A percentile compares a stretch with the other conserved stretches of the same genome.
Evolutionary conservation across 1,284 basidiomycete genomes (phyloP).

Genomic region (Tausonia pullulans): DNA sequence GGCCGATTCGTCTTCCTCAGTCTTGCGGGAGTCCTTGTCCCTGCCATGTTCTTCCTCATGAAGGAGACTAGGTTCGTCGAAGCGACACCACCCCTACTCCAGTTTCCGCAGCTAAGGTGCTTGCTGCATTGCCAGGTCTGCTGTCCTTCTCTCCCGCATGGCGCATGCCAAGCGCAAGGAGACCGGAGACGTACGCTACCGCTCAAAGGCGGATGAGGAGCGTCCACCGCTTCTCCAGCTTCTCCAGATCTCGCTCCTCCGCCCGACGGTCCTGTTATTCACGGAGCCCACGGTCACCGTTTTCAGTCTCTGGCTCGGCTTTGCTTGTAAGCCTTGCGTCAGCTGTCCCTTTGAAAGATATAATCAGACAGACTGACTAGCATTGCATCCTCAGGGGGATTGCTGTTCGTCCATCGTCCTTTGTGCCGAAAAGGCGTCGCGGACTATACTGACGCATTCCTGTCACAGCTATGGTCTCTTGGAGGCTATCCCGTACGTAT

Average conservation of each 20-base stretch:
- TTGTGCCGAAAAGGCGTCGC: too few species aligned
- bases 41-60: constrained; percentile 26
- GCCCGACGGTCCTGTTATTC: constrained; percentile 44
- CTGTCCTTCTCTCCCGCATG: constrained; percentile 28
- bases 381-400: too few species aligned
- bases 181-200: constrained; percentile 29
- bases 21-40: constrained; percentile 26
- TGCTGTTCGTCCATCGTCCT: too few species aligned
- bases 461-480: constrained; percentile 42
- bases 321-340: constrained; percentile 16
- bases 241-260: constrained; percentile 22
- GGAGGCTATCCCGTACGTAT: constrained; percentile 54
- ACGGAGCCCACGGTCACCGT: constrained; percentile 66
- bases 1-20: constrained; percentile 68
- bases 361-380: neutral
- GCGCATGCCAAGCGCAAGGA: constrained; percentile 28
- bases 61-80: constrained; percentile 26
- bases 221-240: constrained; percentile 26
- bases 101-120: too few species aligned
- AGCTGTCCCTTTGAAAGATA: constrained; percentile 1
- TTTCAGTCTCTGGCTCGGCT: constrained; percentile 64
- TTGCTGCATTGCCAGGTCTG: constrained; percentile 3
- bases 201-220: constrained; percentile 31
- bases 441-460: constrained; percentile 26
- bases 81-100: neutral